A percentile compares a stretch with the other conserved stretches of the same genome.
phyloP scores from a whole-genome alignment of 805 yeast species.

The Blastobotrys americana region DNA sequence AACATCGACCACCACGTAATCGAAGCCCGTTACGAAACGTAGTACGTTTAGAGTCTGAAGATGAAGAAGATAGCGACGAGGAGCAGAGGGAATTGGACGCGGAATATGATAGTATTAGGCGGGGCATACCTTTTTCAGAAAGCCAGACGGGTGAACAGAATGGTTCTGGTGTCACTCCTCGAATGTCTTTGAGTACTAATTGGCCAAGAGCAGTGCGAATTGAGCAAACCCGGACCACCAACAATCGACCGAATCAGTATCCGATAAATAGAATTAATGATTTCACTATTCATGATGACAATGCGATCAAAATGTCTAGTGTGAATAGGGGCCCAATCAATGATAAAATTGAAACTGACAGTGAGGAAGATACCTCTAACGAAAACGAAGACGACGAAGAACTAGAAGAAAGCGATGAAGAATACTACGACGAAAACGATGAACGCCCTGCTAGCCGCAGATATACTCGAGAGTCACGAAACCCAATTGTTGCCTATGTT shows the following conservation, averaged over 20 bases:
- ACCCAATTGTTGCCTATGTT: background rate
- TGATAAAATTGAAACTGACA: slow-evolving; percentile 3
- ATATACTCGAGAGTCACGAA: background rate
- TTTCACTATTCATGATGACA: background rate
- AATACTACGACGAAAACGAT: slow-evolving; percentile 1
- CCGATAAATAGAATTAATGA: too few relatives aligned
- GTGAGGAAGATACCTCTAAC: background rate
- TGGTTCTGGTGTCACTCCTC: too few relatives aligned
- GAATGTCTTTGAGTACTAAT: too few relatives aligned
- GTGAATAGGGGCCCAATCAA: too few relatives aligned
- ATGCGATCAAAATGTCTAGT: too few relatives aligned
- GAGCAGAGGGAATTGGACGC: background rate
- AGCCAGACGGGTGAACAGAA: too few relatives aligned
- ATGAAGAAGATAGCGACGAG: too few relatives aligned
- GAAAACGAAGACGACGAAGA: slow-evolving; percentile 5
- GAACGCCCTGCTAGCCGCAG: background rate
- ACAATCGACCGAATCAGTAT: too few relatives aligned
- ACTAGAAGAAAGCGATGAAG: slow-evolving; percentile 11
- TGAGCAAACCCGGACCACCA: background rate
- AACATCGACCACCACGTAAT: background rate
- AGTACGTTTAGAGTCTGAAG: background rate
- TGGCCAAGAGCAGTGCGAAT: background rate
- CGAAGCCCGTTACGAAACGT: background rate
- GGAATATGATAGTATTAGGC: background rate
- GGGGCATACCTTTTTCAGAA: background rate